These are phyloP conservation scores for Cajanus cajan DNA, from an alignment of 306 rosid species.

Conservation along the genomic window DNA sequence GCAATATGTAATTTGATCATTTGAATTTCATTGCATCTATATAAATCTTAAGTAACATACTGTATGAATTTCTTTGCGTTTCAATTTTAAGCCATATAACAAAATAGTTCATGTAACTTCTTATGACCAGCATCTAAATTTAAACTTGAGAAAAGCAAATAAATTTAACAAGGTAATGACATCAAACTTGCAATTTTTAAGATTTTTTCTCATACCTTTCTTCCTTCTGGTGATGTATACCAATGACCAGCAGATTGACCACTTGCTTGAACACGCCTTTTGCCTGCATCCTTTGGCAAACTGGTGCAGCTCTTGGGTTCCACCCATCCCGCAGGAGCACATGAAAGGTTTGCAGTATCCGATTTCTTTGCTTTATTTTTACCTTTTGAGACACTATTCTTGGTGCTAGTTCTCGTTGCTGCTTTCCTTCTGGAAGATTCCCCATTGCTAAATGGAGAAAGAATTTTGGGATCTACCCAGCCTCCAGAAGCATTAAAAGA, in stretches of 20 bases:
- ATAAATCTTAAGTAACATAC: not conserved
- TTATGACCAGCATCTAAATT: not conserved
- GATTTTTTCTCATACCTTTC: constrained; percentile 51
- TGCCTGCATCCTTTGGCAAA: constrained; percentile 64
- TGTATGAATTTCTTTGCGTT: not conserved
- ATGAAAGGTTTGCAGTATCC: constrained; percentile 32
- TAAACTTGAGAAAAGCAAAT: not conserved
- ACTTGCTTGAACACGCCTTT: constrained; percentile 63
- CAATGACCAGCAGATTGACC: constrained; percentile 78
- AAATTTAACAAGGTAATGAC: constrained; percentile 8
- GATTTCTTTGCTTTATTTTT: constrained; percentile 35
- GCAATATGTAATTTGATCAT: not conserved
- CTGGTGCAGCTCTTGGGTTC: constrained; percentile 57
- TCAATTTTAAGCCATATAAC: not conserved
- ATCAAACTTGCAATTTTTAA: not conserved
- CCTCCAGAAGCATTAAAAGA: constrained; percentile 47
- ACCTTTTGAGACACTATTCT: constrained; percentile 45
- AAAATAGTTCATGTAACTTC: not conserved
- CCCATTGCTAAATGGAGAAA: constrained; percentile 31
- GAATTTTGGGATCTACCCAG: constrained; percentile 58
- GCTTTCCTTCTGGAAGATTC: constrained; percentile 46
- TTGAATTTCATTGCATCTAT: constrained; percentile 1
- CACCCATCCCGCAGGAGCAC: constrained; percentile 62
- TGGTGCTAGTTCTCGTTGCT: constrained; percentile 41
- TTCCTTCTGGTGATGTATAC: constrained; percentile 75